phyloP scores from a whole-genome alignment of 805 yeast genomes.

The Maudiozyma bulderi region DNA sequence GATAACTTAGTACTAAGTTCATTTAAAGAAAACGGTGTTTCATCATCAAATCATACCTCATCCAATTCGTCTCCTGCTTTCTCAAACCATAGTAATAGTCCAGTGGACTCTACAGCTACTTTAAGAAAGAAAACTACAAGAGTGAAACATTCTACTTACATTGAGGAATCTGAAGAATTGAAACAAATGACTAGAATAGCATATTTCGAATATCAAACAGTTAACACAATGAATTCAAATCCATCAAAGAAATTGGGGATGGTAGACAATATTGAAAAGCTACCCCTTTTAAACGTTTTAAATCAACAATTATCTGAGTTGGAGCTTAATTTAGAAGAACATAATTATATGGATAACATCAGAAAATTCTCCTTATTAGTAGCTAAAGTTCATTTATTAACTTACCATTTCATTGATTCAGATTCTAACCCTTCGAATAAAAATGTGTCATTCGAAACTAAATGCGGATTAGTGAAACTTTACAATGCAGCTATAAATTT shows the following conservation, averaged over 20 bases:
- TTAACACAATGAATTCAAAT: conserved; percentile 65
- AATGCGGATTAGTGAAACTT: conserved; percentile 63
- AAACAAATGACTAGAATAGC: conserved; percentile 75
- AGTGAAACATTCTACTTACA: too few species aligned
- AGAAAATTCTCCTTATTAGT: conserved; percentile 60
- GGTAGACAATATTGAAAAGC: conserved; percentile 57
- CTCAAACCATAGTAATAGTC: neutral
- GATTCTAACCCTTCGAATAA: conserved; percentile 3
- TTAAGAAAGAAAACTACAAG: conserved; percentile 35
- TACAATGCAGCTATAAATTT: conserved; percentile 73
- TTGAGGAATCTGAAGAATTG: conserved; percentile 28
- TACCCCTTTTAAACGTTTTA: conserved; percentile 64
- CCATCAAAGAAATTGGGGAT: conserved; percentile 57
- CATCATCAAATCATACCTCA: neutral
- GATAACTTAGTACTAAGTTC: conserved; percentile 58
- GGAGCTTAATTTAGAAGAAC: conserved; percentile 41
- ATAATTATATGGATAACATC: conserved; percentile 48
- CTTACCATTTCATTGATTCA: conserved; percentile 57
- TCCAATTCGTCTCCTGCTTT: neutral
- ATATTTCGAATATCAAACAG: conserved; percentile 77
- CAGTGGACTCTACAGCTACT: conserved; percentile 1
- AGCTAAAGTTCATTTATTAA: conserved; percentile 70
- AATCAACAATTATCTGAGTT: conserved; percentile 66
- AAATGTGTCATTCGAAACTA: conserved; percentile 44
- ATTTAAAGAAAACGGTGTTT: conserved; percentile 20